Percentiles rank a stretch among this genome's conserved stretches.
Evolutionary conservation across 495 filamentous ascomycete species (phyloP).

Genomic region (Aspergillus cavernicola): DNA sequence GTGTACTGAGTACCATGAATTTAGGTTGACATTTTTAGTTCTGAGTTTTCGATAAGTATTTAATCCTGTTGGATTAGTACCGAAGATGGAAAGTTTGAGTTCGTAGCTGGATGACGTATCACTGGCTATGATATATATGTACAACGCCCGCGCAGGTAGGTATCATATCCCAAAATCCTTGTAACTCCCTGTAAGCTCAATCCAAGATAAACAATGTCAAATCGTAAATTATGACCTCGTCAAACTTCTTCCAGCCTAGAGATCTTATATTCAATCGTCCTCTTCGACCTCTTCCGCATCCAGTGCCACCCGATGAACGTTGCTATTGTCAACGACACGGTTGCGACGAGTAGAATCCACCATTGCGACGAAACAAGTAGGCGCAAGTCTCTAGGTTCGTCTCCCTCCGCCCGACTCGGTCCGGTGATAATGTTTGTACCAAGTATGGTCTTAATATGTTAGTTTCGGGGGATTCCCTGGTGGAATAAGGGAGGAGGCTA

Average conservation of each 20-base stretch:
- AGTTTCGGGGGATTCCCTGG: neutral
- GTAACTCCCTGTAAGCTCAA: no score
- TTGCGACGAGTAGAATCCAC: conserved; percentile 8
- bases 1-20: no score
- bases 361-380: conserved; percentile 5
- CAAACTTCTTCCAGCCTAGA: neutral
- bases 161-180: no score
- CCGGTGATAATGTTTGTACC: conserved; percentile 7
- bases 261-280: conserved; percentile 8
- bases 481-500: no score
- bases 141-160: no score
- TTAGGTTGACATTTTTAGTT: no score
- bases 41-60: no score
- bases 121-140: no score
- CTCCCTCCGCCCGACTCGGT: conserved; percentile 1
- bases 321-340: conserved; percentile 1
- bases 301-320: conserved; percentile 5
- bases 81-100: no score
- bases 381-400: neutral
- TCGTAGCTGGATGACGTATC: no score
- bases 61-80: no score
- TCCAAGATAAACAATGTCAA: no score
- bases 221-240: conserved; percentile 2
- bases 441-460: conserved; percentile 1
- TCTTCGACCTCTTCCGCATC: conserved; percentile 1